A percentile compares a stretch with the other conserved stretches of the same genome.
These are phyloP conservation scores for Paramarasmius palmivorus DNA, from an alignment of 1,284 basidiomycete genomes.

Conservation along the genomic window DNA sequence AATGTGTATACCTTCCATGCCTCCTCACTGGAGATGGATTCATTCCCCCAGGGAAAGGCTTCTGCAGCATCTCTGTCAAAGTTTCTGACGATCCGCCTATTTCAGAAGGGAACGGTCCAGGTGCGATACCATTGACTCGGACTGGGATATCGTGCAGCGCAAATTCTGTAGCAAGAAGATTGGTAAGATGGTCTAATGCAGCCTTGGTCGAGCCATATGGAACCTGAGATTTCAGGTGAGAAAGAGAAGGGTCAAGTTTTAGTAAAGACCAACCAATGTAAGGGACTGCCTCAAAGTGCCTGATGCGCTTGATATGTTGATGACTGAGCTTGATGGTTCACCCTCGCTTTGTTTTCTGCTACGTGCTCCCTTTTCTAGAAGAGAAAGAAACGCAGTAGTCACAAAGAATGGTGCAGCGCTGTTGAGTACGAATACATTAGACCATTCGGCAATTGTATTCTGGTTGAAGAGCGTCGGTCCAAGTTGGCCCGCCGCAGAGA, in stretches of 20 bases:
- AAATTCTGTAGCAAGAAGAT: neutral
- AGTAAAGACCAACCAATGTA: slow-evolving; percentile 20
- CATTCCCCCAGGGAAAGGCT: neutral
- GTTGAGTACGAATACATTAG: neutral
- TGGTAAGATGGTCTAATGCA: neutral
- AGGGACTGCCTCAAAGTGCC: slow-evolving; percentile 15
- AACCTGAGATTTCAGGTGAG: neutral
- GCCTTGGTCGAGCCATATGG: neutral
- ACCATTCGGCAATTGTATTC: neutral
- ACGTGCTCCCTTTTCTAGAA: neutral
- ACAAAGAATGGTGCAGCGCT: neutral
- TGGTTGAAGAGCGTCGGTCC: neutral
- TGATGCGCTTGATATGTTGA: slow-evolving; percentile 3
- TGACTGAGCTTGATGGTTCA: neutral
- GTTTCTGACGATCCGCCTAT: neutral
- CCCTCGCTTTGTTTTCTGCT: neutral
- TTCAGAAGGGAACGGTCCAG: neutral
- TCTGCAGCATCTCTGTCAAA: neutral
- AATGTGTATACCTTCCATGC: neutral
- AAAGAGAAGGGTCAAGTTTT: slow-evolving; percentile 22
- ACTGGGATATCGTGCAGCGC: neutral
- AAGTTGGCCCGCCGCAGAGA: neutral
- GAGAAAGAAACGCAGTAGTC: neutral
- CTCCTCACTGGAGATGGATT: neutral
- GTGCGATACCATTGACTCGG: neutral